Percentiles rank a stretch among this genome's conserved stretches.
Evolutionary conservation across 257 asterid species (phyloP).

Genomic region (Solanum megistacrolobum): DNA sequence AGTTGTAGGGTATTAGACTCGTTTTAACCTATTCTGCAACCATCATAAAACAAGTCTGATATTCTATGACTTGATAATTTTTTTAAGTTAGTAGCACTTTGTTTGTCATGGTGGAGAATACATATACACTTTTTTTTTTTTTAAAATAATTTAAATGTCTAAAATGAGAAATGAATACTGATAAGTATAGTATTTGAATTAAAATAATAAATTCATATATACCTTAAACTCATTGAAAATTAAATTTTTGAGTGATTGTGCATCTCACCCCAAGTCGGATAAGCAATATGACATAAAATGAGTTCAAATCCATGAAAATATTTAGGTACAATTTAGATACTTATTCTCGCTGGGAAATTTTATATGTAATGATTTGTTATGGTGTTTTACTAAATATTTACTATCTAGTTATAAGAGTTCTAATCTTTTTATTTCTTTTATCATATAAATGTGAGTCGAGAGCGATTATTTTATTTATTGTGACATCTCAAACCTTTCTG

Average conservation of each 20-base stretch:
- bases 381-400: no score
- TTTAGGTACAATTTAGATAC: background rate
- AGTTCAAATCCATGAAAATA: background rate
- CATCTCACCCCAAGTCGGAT: background rate
- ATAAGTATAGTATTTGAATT: no score
- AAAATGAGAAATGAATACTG: background rate
- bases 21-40: no score
- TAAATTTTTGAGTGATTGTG: background rate
- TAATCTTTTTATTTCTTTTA: no score
- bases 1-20: no score
- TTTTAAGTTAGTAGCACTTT: no score
- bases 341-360: background rate
- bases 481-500: background rate
- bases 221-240: background rate
- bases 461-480: background rate
- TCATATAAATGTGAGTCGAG: background rate
- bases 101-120: no score
- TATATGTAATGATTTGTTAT: background rate
- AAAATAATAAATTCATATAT: background rate
- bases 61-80: no score
- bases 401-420: background rate
- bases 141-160: background rate
- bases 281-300: background rate
- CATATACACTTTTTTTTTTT: no score
- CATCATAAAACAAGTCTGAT: no score